Evolutionary conservation across 345 rosid genomes (phyloP), one percentile per base, ranked within the genome.

Genomic region (Eucalyptus erythrocorys): DNA sequence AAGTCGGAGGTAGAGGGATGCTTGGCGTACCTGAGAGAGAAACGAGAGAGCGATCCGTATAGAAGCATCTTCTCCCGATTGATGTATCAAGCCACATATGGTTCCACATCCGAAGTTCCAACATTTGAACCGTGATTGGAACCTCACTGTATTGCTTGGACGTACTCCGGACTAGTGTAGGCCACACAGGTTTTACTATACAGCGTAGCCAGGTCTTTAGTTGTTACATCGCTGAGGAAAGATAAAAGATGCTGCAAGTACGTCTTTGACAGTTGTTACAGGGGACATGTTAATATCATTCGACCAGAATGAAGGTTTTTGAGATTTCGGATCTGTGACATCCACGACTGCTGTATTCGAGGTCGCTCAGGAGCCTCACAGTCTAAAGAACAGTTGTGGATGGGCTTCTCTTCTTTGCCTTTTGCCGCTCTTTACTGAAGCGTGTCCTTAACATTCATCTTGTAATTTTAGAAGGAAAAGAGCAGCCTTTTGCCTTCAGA

Each of bases 1-100:
- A 94, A 95, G 93, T 92, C 94, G 11, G 96, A 96, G 92, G 96
- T 95, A 6, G 94, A 94, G 91, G 91, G 89, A 24, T 92, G 93
- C 91, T 80, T 97, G 17, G 93, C 81, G 61, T 95, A 89, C 88
- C 85, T 96, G 89, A 95, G 93, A 91, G 88, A 92, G 90, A 97
- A 93, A 91, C 93, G 97, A 92, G 95, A 93, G 87, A 88, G 88
- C 21, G 97, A 96, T 91, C 98, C 97, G 3, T 95, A 94, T 88
- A 93, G 98, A 90, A 93, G 91, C 90, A 71, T 95, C 22, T 50
- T 94, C 55, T 48, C 97, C 57, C 93, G 98, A 61, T 12, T 93
- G 22, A 51, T 90, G 48, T 95, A 93, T 88, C 96, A 89, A 88
- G 92, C 96, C 49, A 90, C 86, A 5, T 94, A 92, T 59, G 96